Percentiles rank a stretch among this genome's conserved stretches.
Evolutionary conservation across 257 asterid genomes (phyloP).

Genomic region (Verbascum thapsus): DNA sequence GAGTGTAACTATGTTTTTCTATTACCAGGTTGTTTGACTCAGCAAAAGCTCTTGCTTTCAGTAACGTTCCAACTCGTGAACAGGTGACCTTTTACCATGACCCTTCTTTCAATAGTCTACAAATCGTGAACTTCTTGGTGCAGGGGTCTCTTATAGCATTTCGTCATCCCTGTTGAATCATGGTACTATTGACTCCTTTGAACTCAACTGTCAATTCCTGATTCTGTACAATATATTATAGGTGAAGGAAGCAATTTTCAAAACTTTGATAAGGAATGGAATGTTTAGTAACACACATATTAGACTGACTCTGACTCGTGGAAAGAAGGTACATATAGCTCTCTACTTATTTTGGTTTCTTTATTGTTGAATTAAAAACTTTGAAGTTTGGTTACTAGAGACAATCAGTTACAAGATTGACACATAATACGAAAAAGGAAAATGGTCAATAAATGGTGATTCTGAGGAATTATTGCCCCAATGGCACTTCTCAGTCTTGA

Average conservation of each 20-base stretch:
- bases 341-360: constrained; percentile 1
- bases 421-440: constrained; percentile 22
- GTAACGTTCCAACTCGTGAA: constrained; percentile 62
- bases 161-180: background rate
- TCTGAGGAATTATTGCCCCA: constrained; percentile 14
- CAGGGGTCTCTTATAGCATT: background rate
- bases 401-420: constrained; percentile 3
- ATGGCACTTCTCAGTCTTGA: background rate
- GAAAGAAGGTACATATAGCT: constrained; percentile 63
- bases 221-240: constrained; percentile 39
- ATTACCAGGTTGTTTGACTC: constrained; percentile 79
- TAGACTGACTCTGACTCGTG: constrained; percentile 90
- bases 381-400: constrained; percentile 9
- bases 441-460: constrained; percentile 10
- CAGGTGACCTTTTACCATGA: constrained; percentile 46
- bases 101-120: constrained; percentile 1
- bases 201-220: background rate
- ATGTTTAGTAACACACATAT: constrained; percentile 81
- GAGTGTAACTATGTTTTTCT: constrained; percentile 9
- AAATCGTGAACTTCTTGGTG: constrained; percentile 16
- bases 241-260: constrained; percentile 92
- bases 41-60: constrained; percentile 86
- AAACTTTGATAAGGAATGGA: constrained; percentile 77
- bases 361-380: background rate
- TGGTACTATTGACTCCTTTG: constrained; percentile 11